A percentile compares a stretch with the other conserved stretches of the same genome.
phyloP scores from a whole-genome alignment of 2,329 filamentous ascomycete genomes.

The Salinomyces thailandicus region DNA sequence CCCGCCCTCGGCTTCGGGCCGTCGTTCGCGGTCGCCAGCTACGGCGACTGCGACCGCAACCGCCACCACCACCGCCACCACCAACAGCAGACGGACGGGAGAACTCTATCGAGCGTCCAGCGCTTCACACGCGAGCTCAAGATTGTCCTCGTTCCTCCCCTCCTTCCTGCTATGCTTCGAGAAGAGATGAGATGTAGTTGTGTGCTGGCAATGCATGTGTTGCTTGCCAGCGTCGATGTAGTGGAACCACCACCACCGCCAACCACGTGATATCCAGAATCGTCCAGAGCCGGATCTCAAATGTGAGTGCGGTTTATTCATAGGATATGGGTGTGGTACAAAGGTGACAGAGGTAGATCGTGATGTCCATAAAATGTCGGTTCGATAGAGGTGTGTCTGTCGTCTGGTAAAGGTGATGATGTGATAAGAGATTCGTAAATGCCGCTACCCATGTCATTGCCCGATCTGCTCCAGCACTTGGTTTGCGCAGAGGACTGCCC shows the following conservation, averaged over 20 bases:
- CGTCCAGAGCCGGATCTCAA: conserved; percentile 3
- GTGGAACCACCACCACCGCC: background rate
- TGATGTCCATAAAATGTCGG: background rate
- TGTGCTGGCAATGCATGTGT: background rate
- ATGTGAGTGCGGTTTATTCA: background rate
- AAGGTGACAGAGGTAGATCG: background rate
- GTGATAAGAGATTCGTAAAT: conserved; percentile 4
- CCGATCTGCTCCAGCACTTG: conserved; percentile 28
- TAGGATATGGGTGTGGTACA: background rate
- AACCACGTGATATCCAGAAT: conserved; percentile 25
- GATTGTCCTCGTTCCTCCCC: conserved; percentile 23
- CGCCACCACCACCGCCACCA: too few relatives aligned
- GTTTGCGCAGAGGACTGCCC: conserved; percentile 22
- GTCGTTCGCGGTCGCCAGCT: too few relatives aligned
- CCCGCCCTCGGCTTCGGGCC: too few relatives aligned
- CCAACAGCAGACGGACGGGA: conserved; percentile 1
- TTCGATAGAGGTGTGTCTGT: background rate
- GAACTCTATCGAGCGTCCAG: conserved; percentile 22
- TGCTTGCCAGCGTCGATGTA: background rate
- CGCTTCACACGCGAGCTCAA: conserved; percentile 20
- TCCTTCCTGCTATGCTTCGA: conserved; percentile 7
- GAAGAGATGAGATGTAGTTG: conserved; percentile 1
- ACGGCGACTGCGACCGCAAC: too few relatives aligned
- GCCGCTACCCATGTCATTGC: conserved; percentile 24
- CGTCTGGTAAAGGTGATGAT: background rate